phyloP scores from a whole-genome alignment of 495 filamentous ascomycete genomes.

The Parachaetomium inaequale region DNA sequence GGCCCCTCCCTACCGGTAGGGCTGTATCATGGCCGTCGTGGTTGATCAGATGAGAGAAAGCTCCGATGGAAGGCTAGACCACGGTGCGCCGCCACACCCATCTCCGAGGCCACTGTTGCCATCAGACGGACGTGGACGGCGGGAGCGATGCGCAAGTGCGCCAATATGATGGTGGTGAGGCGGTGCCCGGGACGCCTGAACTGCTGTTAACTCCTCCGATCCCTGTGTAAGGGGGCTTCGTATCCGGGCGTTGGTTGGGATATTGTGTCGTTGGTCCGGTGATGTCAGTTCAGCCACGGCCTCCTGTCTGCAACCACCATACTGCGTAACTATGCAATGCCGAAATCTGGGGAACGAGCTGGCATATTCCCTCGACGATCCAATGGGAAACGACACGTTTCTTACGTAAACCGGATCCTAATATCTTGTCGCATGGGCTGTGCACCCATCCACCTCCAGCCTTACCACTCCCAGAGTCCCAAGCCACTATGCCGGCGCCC shows the following conservation, averaged over 20 bases:
- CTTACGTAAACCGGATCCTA: slow-evolving; percentile 1
- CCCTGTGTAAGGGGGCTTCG: not conserved
- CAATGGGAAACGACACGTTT: not conserved
- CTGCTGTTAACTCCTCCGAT: not conserved
- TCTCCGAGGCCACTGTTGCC: not conserved
- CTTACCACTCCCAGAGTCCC: not conserved
- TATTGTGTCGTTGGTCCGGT: not conserved
- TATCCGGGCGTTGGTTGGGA: not conserved
- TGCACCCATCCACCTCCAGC: not conserved
- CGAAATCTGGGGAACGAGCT: not conserved
- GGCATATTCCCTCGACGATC: not conserved
- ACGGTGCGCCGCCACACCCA: not conserved
- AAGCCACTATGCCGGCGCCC: too few species aligned
- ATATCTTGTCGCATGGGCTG: not conserved
- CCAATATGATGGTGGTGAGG: not conserved
- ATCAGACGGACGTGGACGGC: not conserved
- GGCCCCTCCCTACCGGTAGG: not conserved
- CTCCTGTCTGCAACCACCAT: not conserved
- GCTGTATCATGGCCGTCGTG: not conserved
- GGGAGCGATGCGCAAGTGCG: not conserved
- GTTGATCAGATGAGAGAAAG: not conserved
- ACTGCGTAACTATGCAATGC: not conserved
- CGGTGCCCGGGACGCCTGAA: not conserved
- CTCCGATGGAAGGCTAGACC: not conserved
- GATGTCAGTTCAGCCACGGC: slow-evolving; percentile 3